phyloP scores from a whole-genome alignment of 352 stramenopile species.

The Nothophytophthora sp. region DNA sequence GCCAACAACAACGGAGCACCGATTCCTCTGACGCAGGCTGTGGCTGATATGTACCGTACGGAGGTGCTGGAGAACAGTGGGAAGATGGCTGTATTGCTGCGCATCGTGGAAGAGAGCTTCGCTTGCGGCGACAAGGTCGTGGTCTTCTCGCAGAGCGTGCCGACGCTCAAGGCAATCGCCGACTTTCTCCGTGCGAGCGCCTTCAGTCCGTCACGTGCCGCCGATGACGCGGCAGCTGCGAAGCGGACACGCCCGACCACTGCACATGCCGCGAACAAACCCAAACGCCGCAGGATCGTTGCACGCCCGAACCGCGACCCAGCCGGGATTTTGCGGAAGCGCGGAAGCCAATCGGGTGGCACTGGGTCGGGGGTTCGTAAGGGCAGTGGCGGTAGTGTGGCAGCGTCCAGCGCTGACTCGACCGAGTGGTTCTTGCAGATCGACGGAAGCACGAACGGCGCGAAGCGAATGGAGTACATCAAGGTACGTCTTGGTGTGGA shows the following conservation, averaged over 20 bases:
- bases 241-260: conserved; percentile 22
- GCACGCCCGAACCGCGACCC: conserved; percentile 48
- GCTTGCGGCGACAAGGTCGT: conserved; percentile 81
- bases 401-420: conserved; percentile 5
- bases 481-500: conserved; percentile 34
- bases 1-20: no score
- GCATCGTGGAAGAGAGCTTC: conserved; percentile 76
- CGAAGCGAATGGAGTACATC: conserved; percentile 87
- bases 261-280: conserved; percentile 12
- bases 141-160: conserved; percentile 89
- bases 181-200: conserved; percentile 60
- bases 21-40: neutral
- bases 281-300: conserved; percentile 32
- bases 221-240: conserved; percentile 15
- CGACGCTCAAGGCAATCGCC: conserved; percentile 80
- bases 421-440: conserved; percentile 84
- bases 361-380: conserved; percentile 5
- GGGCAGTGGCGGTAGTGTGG: neutral
- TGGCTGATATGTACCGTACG: conserved; percentile 34
- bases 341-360: conserved; percentile 21
- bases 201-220: conserved; percentile 44
- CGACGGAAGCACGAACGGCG: conserved; percentile 68
- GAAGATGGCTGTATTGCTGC: conserved; percentile 80
- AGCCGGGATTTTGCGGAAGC: conserved; percentile 58
- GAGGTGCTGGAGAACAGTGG: conserved; percentile 70